Evolutionary conservation across 106 monocot species (phyloP), one percentile per base, ranked within the genome.

Genomic region (Triglochin maritima): DNA sequence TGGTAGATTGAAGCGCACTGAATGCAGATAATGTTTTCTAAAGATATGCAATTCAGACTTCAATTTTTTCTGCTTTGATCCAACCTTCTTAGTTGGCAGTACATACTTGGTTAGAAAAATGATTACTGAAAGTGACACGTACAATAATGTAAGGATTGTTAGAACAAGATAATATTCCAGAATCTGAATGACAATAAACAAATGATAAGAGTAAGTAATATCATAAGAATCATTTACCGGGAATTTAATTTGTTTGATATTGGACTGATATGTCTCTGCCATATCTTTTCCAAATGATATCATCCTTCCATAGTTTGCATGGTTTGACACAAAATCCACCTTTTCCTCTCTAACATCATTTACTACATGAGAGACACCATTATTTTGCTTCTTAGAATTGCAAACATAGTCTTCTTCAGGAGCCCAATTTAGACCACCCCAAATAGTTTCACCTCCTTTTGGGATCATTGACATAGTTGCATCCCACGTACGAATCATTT

Each of bases 401-500:
- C 92, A 99, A 2, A 67, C 60, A 74, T 81, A 82, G 15, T 75
- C 82, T 16, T 92, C 92, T 83, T 99, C 98, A 29, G 98, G 92
- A 44, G 92, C 76, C 88, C 84, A 92, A 67, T 99, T 92, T 48
- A 92, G 42, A 71, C 81, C 81, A 78, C 98, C 98, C 98, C 98
- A 99, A 47, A 99, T 99, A 10, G 98, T 92, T 48, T 92, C 89
- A 44, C 98, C 98, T 55, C 98, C 98, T 84, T 92, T 99, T 17
- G 92, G 92, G 76, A 99, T 81, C 98, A 99, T 92, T 42, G 98
- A 99, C 88, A 99, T 92, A 9, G 92, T 92, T 73, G 98, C 83
- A 79, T 99, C 98, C 98, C 98, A 99, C 43, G 98, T 99, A 41
- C 98, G 88, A 52, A 82, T 99, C 92, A 99, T 99, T 17, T 89